Conservation (phyloP, 192 early-diverging fungal species). For the Coemansia sp. region DNA sequence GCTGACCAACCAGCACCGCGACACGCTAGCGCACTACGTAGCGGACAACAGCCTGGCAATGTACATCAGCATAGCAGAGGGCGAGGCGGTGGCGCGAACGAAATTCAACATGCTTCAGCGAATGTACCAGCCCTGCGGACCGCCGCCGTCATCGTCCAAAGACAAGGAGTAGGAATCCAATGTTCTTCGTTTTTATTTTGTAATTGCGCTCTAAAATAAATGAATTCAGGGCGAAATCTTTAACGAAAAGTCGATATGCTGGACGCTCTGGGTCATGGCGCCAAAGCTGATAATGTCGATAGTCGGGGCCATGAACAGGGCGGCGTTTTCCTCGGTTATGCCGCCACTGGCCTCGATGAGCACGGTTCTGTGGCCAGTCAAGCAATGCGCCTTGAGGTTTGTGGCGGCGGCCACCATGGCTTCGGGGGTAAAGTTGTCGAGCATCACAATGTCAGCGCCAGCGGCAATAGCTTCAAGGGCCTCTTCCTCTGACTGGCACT, state of each 20-base stretch:
- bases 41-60: conserved; percentile 42
- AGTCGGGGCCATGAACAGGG: conserved; percentile 73
- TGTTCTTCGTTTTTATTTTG: not conserved
- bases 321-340: conserved; percentile 83
- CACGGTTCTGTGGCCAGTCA: conserved; percentile 55
- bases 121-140: conserved; percentile 39
- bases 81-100: conserved; percentile 27
- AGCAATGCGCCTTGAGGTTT: conserved; percentile 76
- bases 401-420: conserved; percentile 64
- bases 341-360: conserved; percentile 96
- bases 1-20: conserved; percentile 53
- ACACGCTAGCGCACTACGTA: conserved; percentile 49
- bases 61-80: conserved; percentile 45
- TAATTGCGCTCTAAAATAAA: not conserved
- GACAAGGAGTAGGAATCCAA: not conserved
- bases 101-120: conserved; percentile 42
- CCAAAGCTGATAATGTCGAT: conserved; percentile 94
- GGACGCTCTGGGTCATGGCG: conserved; percentile 88
- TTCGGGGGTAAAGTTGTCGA: conserved; percentile 88
- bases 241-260: conserved; percentile 95
- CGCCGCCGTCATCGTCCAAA: conserved; percentile 13
- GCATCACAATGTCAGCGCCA: conserved; percentile 97
- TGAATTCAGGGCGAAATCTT: conserved; percentile 64
- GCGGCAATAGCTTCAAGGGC: conserved; percentile 94
- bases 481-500: conserved; percentile 88